phyloP scores from a whole-genome alignment of 176 grass and related monocot genomes.

The Zea luxurians region DNA sequence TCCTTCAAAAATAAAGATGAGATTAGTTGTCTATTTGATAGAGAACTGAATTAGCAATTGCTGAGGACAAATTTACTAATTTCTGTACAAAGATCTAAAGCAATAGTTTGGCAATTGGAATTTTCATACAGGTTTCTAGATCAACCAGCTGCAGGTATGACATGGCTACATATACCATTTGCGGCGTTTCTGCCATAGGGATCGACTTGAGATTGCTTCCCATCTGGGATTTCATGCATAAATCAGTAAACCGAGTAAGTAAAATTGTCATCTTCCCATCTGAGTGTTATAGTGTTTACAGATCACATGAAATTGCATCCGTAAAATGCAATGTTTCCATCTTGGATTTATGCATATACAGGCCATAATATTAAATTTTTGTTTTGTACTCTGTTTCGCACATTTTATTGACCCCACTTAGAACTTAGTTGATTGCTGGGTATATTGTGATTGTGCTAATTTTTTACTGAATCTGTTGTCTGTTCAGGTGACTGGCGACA shows the following conservation, averaged over 20 bases:
- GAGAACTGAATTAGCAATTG: not conserved
- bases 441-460: slow-evolving; percentile 7
- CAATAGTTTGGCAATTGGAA: not conserved
- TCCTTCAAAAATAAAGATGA: not conserved
- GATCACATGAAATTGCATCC: not conserved
- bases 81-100: not conserved
- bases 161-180: not conserved
- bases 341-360: not conserved
- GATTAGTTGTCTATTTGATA: not conserved
- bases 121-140: not conserved
- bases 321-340: not conserved
- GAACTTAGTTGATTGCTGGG: not conserved
- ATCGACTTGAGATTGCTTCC: not conserved
- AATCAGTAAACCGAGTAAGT: not conserved
- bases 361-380: not conserved
- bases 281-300: not conserved
- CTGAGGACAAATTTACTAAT: not conserved
- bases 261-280: not conserved
- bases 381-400: not conserved
- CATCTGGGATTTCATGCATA: not conserved
- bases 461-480: slow-evolving; percentile 31
- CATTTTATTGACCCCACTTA: slow-evolving; percentile 12
- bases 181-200: not conserved
- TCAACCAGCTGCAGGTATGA: not conserved
- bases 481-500: slow-evolving; percentile 68